Evolutionary conservation across 306 rosid genomes (phyloP).

Genomic region (Vicia villosa): DNA sequence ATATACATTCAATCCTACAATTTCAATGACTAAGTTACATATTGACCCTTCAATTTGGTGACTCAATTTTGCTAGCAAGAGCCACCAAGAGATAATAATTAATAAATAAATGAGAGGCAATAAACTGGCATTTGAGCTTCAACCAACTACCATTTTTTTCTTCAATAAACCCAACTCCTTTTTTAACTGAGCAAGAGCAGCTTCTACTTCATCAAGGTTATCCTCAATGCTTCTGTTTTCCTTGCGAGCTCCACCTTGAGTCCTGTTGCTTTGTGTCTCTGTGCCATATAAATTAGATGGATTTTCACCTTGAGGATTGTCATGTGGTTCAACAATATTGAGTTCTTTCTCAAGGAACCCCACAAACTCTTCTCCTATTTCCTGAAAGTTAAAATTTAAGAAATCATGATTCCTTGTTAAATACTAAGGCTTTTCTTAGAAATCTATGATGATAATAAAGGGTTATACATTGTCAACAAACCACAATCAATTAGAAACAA

Average conservation of each 20-base stretch:
- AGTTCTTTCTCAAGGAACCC: constrained; percentile 98
- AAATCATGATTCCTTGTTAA: constrained; percentile 1
- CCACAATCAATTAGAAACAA: neutral
- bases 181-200: constrained; percentile 83
- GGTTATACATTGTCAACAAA: neutral
- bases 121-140: constrained; percentile 7
- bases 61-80: constrained; percentile 15
- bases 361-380: constrained; percentile 95
- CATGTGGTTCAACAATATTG: constrained; percentile 52
- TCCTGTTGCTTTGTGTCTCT: constrained; percentile 36
- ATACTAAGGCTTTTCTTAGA: neutral
- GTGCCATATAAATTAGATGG: constrained; percentile 42
- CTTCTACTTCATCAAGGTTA: constrained; percentile 86
- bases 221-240: constrained; percentile 66
- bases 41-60: no score
- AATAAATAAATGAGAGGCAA: constrained; percentile 19
- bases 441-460: neutral
- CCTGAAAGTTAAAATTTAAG: constrained; percentile 57
- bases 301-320: constrained; percentile 44
- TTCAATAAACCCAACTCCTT: constrained; percentile 83
- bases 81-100: constrained; percentile 30
- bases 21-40: neutral
- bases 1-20: no score
- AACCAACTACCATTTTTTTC: constrained; percentile 25
- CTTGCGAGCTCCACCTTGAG: constrained; percentile 45